These are phyloP conservation scores for Suillus cothurnatus DNA, from an alignment of 768 basidiomycete species.

Conservation along the genomic window DNA sequence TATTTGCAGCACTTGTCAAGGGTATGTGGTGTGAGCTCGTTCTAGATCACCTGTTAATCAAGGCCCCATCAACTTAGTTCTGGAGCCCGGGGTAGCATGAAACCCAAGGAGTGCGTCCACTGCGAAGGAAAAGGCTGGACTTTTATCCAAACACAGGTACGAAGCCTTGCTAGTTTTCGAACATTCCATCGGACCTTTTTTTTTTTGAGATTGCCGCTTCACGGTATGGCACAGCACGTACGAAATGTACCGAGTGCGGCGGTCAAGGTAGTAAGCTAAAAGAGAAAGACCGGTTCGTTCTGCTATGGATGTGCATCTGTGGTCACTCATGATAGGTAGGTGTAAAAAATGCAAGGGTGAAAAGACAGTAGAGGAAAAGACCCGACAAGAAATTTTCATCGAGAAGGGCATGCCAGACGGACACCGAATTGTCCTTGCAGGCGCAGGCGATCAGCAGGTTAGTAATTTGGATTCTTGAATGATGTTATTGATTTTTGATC, in stretches of 20 bases:
- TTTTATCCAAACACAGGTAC: conserved; percentile 56
- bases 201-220: conserved; percentile 43
- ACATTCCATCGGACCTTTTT: conserved; percentile 1
- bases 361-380: conserved; percentile 84
- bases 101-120: conserved; percentile 76
- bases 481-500: not conserved
- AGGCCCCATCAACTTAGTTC: conserved; percentile 47
- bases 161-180: not conserved
- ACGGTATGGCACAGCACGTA: conserved; percentile 52
- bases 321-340: conserved; percentile 41
- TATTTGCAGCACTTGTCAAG: conserved; percentile 78
- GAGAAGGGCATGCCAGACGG: conserved; percentile 86
- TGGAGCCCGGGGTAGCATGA: conserved; percentile 82
- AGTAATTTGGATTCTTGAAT: conserved; percentile 12
- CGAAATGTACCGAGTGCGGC: conserved; percentile 67
- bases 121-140: conserved; percentile 88
- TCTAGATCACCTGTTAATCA: conserved; percentile 14
- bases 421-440: conserved; percentile 85
- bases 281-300: conserved; percentile 78
- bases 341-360: conserved; percentile 96
- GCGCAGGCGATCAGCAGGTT: conserved; percentile 91
- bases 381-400: conserved; percentile 82
- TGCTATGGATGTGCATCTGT: not conserved
- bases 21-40: conserved; percentile 45
- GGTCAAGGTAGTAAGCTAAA: conserved; percentile 71